Base-by-base conservation (phyloP, 2,329 filamentous ascomycete genomes). In the Teratosphaeria viscida region DNA sequence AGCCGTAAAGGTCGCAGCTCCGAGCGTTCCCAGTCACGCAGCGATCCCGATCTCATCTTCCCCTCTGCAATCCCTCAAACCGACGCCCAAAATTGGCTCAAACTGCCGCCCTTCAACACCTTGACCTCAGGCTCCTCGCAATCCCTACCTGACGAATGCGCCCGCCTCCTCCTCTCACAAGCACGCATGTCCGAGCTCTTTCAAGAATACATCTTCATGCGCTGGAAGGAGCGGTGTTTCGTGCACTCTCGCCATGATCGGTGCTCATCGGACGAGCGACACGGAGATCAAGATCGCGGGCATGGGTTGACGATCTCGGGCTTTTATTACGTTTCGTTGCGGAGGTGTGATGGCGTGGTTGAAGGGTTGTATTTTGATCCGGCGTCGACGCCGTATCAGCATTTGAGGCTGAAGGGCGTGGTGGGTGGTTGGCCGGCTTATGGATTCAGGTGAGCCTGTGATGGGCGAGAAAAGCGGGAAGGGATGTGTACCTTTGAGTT, bases 351-450 rank as follows among this genome's bases (percentile, higher is more conserved):
- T 65, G 80, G 80, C 1, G 64, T 62, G 16, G 70, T 81, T 4
- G 76, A 81, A 64, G 80, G 80, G 0, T 68, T 82, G 62, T 82
- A 82, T 67, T 81, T 78, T 66, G 80, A 82, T 71, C 79, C 79
- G n/a, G 74, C 76, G 65, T 79, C 76, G 62, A 78, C 77, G 60
- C 80, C 80, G 55, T 81, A 80, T 68, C 80, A 82, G 71, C 75
- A 76, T 64, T 66, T 82, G 64, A 74, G 73, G 64, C 66, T 82
- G 62, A 73, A 72, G 58, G 75, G 74, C 39, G 63, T 65, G 52
- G 64, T 64, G 4, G 66, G 67, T 3, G 76, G 75, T 19, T 74
- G 75, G 61, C 69, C 61, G 7, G 72, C 70, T 39, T 76, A 75
- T 74, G 70, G 65, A 35, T 77, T 78, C 61, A 66, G 68, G 62